Percentiles rank a stretch among this genome's conserved stretches.
These are phyloP conservation scores for Sphaerulina vaccinii DNA, from an alignment of 2,329 filamentous ascomycete species.

Conservation along the genomic window DNA sequence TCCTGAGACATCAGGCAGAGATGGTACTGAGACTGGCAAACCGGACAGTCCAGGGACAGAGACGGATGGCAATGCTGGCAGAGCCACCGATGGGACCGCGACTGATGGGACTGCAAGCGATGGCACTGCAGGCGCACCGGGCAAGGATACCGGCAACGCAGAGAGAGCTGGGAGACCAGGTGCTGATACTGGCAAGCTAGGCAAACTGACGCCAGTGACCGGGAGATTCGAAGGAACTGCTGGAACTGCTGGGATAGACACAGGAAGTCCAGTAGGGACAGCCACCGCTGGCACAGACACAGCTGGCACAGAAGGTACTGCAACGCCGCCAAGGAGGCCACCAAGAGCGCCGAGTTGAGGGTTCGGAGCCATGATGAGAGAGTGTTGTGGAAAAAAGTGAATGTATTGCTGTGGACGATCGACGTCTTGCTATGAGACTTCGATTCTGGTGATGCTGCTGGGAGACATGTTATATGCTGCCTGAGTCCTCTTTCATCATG, in stretches of 20 bases:
- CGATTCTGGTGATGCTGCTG: neutral
- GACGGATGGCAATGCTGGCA: too few relatives aligned
- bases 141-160: too few relatives aligned
- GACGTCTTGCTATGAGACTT: neutral
- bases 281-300: neutral
- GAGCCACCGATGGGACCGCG: neutral
- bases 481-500: neutral
- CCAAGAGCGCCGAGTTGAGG: neutral
- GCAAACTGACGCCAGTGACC: too few relatives aligned
- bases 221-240: neutral
- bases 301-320: neutral
- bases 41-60: neutral
- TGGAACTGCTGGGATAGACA: neutral
- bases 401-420: neutral
- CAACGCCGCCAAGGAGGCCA: neutral
- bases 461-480: neutral
- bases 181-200: too few relatives aligned
- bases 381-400: neutral
- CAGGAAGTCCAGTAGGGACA: neutral
- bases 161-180: too few relatives aligned
- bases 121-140: too few relatives aligned
- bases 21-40: neutral
- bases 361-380: conserved; percentile 8
- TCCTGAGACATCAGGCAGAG: neutral
- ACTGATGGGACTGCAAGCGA: too few relatives aligned